Percentiles rank a stretch among this genome's conserved stretches.
phyloP scores from a whole-genome alignment of 495 filamentous ascomycete genomes.

The Penicillium cinerascens region DNA sequence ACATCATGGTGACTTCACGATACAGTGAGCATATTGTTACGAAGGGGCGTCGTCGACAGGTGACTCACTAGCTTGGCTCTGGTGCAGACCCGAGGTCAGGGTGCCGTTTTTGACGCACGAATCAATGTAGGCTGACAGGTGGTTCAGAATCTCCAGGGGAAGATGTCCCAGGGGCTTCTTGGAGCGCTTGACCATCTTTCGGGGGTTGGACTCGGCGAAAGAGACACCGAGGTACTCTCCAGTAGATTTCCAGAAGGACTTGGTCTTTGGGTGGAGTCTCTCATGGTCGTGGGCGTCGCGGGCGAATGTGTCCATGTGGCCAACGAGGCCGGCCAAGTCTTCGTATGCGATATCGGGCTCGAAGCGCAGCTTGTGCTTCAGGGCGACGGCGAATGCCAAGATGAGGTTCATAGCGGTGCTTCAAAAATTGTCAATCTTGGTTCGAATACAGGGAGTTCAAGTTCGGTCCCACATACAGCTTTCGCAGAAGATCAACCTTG shows the following conservation, averaged over 20 bases:
- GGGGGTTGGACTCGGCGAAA: constrained; percentile 68
- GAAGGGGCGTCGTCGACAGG: not conserved
- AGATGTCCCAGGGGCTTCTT: constrained; percentile 66
- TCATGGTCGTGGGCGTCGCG: constrained; percentile 56
- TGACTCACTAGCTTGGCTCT: constrained; percentile 42
- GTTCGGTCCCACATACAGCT: constrained; percentile 46
- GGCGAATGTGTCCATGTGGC: constrained; percentile 55
- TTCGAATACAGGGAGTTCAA: not conserved
- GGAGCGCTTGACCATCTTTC: constrained; percentile 66
- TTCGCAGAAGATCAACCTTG: constrained; percentile 69
- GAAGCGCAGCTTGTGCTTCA: constrained; percentile 86
- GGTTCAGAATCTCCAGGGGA: constrained; percentile 72
- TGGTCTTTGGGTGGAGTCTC: constrained; percentile 31
- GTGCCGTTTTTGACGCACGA: constrained; percentile 53
- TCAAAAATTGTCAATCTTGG: constrained; percentile 7
- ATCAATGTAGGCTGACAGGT: constrained; percentile 65
- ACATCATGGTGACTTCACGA: constrained; percentile 31
- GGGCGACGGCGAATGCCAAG: constrained; percentile 68
- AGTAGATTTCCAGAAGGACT: constrained; percentile 55
- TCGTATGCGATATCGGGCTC: constrained; percentile 77
- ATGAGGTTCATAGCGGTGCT: constrained; percentile 77
- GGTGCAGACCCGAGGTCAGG: constrained; percentile 45
- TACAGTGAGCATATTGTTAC: not conserved
- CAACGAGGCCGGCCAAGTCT: constrained; percentile 51
- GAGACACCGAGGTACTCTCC: constrained; percentile 71